phyloP scores from a whole-genome alignment of 2,329 filamentous ascomycete species.

The Dendrostoma leiphaemia region DNA sequence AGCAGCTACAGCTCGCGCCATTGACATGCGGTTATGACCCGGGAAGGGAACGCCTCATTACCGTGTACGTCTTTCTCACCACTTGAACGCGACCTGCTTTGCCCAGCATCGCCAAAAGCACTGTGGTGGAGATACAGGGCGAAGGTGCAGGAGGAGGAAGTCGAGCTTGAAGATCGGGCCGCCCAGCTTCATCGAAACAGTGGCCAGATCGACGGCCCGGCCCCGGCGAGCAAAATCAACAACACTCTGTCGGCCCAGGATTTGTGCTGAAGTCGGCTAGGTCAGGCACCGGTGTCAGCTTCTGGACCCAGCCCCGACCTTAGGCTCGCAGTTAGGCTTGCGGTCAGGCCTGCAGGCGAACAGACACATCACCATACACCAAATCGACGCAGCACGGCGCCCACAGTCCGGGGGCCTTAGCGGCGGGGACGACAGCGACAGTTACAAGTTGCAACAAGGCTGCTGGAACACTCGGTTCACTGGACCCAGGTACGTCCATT shows the following conservation, averaged over 20 bases:
- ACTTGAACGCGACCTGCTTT: slow-evolving; percentile 3
- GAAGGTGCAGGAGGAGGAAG: slow-evolving; percentile 1
- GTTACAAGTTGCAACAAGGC: neutral
- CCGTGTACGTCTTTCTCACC: slow-evolving; percentile 9
- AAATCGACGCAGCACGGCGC: no score
- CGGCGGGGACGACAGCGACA: neutral
- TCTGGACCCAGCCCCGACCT: no score
- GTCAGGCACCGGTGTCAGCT: no score
- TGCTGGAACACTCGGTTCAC: no score
- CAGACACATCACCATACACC: neutral
- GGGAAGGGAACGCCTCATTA: no score
- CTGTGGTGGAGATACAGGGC: slow-evolving; percentile 4
- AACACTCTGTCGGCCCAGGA: slow-evolving; percentile 1
- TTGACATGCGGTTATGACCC: slow-evolving; percentile 14
- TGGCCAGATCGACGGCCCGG: neutral
- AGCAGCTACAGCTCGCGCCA: neutral
- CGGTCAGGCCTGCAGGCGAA: neutral
- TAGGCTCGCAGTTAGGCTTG: neutral
- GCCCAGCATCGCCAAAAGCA: slow-evolving; percentile 7
- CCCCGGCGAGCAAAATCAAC: slow-evolving; percentile 2
- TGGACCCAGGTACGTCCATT: no score
- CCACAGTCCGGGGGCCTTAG: no score
- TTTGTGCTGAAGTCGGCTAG: neutral
- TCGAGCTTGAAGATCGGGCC: slow-evolving; percentile 1
- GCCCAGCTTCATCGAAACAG: neutral